Evolutionary conservation across 768 basidiomycete genomes (phyloP), one percentile per base, ranked within the genome.

Genomic region (Nidularia pulvinata): DNA sequence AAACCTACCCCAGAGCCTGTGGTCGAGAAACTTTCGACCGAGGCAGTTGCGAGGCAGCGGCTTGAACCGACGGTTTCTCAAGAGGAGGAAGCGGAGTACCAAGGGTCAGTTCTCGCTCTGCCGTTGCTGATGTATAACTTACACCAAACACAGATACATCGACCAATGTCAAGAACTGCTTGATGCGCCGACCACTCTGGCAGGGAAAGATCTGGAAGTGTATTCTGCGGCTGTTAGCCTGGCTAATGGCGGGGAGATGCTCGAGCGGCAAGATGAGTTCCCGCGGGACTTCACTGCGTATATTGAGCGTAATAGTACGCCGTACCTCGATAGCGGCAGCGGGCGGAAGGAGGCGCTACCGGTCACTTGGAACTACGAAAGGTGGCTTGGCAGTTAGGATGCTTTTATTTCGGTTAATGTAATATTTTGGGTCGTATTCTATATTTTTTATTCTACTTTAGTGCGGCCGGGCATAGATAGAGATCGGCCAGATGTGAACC

Each of bases 321-420:
- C 91, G 1, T 94, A 93, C 67, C 79, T 97, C 30, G 92, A 93
- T 67, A 87, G 91, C 1, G 81, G 75, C 13, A 66, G 66, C 22
- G 62, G 70, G 74, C 42, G 83, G 78, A 25, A 87, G 92, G 46
- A 82, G 84, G 61, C 89, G 53, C 84, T 93, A 55, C 74, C 84
- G 25, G 73, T 82, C 49, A 76, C 75, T 34, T 68, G 69, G 7
- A 72, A 79, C 7, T 61, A 69, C 16, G 69, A 72, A 11, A 68
- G 71, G 22, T 61, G 74, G n/a, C 85, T 89, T 2, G 70, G 22
- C 30, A 33, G 25, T 11, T 11, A 11, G 32, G 34, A 13, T 32
- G 25, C 25, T 30, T 30, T 30, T 30, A 30, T 30, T 30, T 30
- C 4, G 25, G 25, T 30, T 30, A 30, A 30, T 30, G 25, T 2